phyloP scores from a whole-genome alignment of 1,284 basidiomycete genomes.

The Cryptococcus sp. region DNA sequence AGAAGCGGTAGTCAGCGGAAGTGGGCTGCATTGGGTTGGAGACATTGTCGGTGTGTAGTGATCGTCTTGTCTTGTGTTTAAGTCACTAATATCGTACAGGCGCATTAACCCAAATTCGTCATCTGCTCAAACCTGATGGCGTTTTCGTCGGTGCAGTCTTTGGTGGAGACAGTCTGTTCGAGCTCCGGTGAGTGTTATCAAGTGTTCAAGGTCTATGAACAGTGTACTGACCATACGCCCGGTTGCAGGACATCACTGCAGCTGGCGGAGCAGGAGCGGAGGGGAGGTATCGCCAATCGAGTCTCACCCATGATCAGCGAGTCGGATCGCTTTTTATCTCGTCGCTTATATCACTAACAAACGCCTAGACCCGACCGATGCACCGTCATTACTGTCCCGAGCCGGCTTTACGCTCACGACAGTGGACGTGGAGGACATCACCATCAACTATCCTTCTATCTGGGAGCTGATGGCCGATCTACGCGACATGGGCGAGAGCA shows the following conservation, averaged over 20 bases:
- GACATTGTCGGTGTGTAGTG: constrained; percentile 77
- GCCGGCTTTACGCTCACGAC: constrained; percentile 94
- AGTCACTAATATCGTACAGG: constrained; percentile 56
- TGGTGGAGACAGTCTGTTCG: constrained; percentile 95
- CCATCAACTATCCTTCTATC: constrained; percentile 88
- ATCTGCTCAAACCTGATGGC: constrained; percentile 86
- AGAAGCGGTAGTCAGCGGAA: constrained; percentile 88
- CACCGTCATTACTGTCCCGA: constrained; percentile 85
- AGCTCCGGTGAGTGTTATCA: constrained; percentile 66
- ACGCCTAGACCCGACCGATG: constrained; percentile 74
- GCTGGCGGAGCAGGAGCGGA: constrained; percentile 88
- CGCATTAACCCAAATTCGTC: constrained; percentile 83
- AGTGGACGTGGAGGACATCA: constrained; percentile 92
- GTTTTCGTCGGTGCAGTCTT: constrained; percentile 92
- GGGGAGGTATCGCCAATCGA: constrained; percentile 93
- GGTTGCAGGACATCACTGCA: constrained; percentile 64
- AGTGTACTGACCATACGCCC: neutral
- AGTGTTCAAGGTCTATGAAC: neutral
- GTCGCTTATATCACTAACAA: neutral
- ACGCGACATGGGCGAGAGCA: constrained; percentile 93
- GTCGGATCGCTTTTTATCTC: constrained; percentile 22
- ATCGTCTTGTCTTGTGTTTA: neutral
- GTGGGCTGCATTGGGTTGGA: constrained; percentile 96
- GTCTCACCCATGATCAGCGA: constrained; percentile 95
- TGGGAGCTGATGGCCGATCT: constrained; percentile 95